Conservation (phyloP, 192 early-diverging fungal species). For the Coemansia sp. region DNA sequence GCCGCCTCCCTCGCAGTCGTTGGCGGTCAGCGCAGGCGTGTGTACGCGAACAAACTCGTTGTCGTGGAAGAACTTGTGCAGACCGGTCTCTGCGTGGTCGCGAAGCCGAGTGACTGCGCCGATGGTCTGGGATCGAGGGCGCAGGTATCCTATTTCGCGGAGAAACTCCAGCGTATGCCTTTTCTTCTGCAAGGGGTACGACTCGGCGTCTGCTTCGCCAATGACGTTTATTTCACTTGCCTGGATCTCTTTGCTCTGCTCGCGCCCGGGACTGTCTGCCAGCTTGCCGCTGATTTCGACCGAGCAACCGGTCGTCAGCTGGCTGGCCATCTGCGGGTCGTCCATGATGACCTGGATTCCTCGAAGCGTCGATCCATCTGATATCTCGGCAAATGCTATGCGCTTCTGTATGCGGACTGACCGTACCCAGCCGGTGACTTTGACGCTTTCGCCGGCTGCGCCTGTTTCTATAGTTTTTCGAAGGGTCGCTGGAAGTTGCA, state of each 20-base stretch:
- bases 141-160: slow-evolving; percentile 71
- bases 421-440: slow-evolving; percentile 69
- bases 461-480: slow-evolving; percentile 18
- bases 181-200: slow-evolving; percentile 87
- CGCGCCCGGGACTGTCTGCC: slow-evolving; percentile 62
- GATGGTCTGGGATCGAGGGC: slow-evolving; percentile 72
- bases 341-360: slow-evolving; percentile 67
- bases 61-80: slow-evolving; percentile 70
- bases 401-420: slow-evolving; percentile 78
- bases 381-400: slow-evolving; percentile 70
- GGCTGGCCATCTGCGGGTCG: slow-evolving; percentile 31
- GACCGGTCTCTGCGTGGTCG: slow-evolving; percentile 59
- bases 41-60: slow-evolving; percentile 74
- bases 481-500: slow-evolving; percentile 31
- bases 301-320: slow-evolving; percentile 67
- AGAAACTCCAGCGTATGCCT: slow-evolving; percentile 72
- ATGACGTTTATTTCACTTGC: slow-evolving; percentile 37
- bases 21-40: slow-evolving; percentile 78
- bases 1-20: slow-evolving; percentile 89
- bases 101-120: slow-evolving; percentile 70
- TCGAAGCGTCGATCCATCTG: slow-evolving; percentile 69
- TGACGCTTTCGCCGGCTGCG: slow-evolving; percentile 19
- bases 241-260: slow-evolving; percentile 71
- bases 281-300: slow-evolving; percentile 69
- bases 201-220: slow-evolving; percentile 53